Base-by-base conservation (phyloP, 768 basidiomycete genomes). In the Flagelloscypha sp. region DNA sequence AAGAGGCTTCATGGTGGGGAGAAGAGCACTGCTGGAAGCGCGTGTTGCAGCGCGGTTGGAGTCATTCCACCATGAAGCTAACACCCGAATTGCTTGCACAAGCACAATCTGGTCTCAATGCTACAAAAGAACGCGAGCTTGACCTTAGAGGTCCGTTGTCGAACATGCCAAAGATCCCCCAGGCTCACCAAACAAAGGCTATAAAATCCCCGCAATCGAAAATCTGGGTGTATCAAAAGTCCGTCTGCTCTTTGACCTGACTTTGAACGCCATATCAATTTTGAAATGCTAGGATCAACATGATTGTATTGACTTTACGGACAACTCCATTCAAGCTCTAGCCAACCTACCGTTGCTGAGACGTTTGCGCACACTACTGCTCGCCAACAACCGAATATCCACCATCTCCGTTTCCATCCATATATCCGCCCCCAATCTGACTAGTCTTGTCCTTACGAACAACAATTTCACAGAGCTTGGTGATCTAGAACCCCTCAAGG, bases 201-300 rank as follows among this genome's bases (percentile, higher is more conserved):
- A 84, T 65, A 90, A 88, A 74, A 92, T 93, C 47, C 89, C 90
- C 36, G 76, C 84, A 37, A 94, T 94, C 55, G 90, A 94, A 80
- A 94, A 94, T 71, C 72, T 94, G 47, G 90, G 89, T 69, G 84
- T 92, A 44, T 88, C 89, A 57, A 80, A 70, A 70, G 86, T 79
- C 57, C 47, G 75, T 58, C 25, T 38, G 33, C 45, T 24, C 44
- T 38, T 48, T 43, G 30, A 40, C 33, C 9, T 31, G 21, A 38
- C 34, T 30, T 32, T 38, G 21, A 25, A 33, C 50, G n/a, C 50
- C 29, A 52, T 43, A 27, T 27, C 39, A 44, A 34, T 22, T 36
- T 38, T 36, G 33, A 11, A 23, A 43, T 47, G 24, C 36, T 49
- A 90, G 84, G 90, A 94, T 65, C 84, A 89, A 62, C 83, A 93